A percentile compares a stretch with the other conserved stretches of the same genome.
Evolutionary conservation across 345 rosid genomes (phyloP).

Genomic region (Eucalyptus victrix): DNA sequence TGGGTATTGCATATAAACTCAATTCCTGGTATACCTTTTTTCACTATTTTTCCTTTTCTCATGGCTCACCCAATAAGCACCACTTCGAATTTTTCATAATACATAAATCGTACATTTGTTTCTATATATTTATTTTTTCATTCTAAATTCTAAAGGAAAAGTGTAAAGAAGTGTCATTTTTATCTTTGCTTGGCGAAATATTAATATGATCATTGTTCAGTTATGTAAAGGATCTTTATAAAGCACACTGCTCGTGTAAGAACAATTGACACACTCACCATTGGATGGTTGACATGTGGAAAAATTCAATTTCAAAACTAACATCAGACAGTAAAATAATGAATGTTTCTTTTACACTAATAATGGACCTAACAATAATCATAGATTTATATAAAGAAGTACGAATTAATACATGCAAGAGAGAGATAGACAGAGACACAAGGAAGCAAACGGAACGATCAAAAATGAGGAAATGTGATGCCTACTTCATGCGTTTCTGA

Average conservation of each 20-base stretch:
- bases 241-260: rapidly evolving
- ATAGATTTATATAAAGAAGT: no score
- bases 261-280: background rate
- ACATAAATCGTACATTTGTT: no score
- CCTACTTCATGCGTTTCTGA: background rate
- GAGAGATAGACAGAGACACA: background rate
- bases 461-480: background rate
- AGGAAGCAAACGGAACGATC: background rate
- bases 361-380: no score
- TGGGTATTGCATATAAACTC: no score
- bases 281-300: background rate
- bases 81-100: rapidly evolving
- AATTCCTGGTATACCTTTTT: no score
- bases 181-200: background rate
- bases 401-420: background rate
- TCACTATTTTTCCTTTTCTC: no score
- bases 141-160: rapidly evolving
- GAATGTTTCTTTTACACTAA: no score
- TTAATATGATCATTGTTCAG: rapidly evolving
- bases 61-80: rapidly evolving
- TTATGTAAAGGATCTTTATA: background rate
- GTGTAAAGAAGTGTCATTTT: background rate
- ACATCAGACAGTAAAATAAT: no score
- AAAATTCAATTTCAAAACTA: no score
- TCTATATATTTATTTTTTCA: no score